phyloP scores from a whole-genome alignment of 2,329 filamentous ascomycete genomes.

The Pleomassaria siparia region DNA sequence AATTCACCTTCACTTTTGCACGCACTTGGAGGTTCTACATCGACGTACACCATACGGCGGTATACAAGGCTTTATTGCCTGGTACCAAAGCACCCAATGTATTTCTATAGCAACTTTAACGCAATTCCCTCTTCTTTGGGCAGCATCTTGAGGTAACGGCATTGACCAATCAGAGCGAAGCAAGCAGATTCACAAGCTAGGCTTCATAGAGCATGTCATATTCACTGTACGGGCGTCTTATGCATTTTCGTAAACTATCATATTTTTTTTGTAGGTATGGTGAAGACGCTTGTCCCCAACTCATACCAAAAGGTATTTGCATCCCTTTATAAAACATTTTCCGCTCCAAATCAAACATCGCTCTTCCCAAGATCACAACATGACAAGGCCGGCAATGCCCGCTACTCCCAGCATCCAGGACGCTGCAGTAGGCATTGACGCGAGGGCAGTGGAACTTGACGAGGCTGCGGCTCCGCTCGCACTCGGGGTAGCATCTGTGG shows the following conservation, averaged over 20 bases:
- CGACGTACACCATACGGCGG: no score
- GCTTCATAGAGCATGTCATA: background rate
- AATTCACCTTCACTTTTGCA: conserved; percentile 6
- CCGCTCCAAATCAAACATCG: background rate
- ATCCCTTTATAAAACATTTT: background rate
- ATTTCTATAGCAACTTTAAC: no score
- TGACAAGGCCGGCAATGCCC: conserved; percentile 33
- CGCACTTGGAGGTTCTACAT: background rate
- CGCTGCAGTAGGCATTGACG: conserved; percentile 31
- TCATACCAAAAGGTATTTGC: background rate
- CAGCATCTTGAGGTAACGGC: background rate
- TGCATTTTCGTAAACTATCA: background rate
- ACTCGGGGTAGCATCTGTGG: conserved; percentile 34
- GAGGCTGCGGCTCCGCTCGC: conserved; percentile 16
- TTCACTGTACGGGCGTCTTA: background rate
- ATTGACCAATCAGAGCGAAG: conserved; percentile 10
- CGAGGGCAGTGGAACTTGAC: conserved; percentile 23
- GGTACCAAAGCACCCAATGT: no score
- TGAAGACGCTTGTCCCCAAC: background rate
- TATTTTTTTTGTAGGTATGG: background rate
- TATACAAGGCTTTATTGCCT: no score
- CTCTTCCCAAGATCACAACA: conserved; percentile 15
- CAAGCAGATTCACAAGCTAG: conserved; percentile 1
- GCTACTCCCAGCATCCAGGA: conserved; percentile 39
- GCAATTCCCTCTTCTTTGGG: background rate